A percentile compares a stretch with the other conserved stretches of the same genome.
phyloP scores from a whole-genome alignment of 257 asterid species.

The Solanum peruvianum region DNA sequence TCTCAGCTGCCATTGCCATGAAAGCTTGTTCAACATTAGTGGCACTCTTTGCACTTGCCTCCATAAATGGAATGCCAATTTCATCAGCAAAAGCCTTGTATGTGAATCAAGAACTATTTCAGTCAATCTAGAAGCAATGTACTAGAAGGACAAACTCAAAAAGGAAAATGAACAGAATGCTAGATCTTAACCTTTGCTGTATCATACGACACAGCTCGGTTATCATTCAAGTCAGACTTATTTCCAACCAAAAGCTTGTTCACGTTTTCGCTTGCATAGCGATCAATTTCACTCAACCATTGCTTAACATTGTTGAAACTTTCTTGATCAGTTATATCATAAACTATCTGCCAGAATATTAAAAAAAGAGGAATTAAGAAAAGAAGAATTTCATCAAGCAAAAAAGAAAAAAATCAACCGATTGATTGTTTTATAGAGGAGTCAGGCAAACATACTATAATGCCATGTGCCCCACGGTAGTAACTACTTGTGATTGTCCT shows the following conservation, averaged over 20 bases:
- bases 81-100: constrained; percentile 68
- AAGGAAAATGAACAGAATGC: not conserved
- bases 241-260: constrained; percentile 82
- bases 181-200: constrained; percentile 57
- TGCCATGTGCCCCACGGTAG: constrained; percentile 93
- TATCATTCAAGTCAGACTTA: constrained; percentile 56
- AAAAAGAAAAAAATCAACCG: not conserved
- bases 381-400: not conserved
- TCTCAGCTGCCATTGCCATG: constrained; percentile 78
- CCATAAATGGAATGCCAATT: constrained; percentile 77
- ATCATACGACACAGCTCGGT: constrained; percentile 63
- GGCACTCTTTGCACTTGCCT: constrained; percentile 71
- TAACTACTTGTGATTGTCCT: constrained; percentile 87
- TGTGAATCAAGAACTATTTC: not conserved
- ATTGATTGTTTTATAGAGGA: not conserved
- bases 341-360: constrained; percentile 39
- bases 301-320: constrained; percentile 80
- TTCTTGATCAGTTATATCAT: constrained; percentile 75
- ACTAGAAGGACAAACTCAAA: not conserved
- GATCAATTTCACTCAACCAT: constrained; percentile 79
- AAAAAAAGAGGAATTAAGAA: not conserved
- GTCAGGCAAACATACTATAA: constrained; percentile 39
- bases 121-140: not conserved
- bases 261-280: constrained; percentile 76
- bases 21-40: constrained; percentile 72